Conservation (phyloP, 257 asterid genomes). For the Ligustrum vulgare region DNA sequence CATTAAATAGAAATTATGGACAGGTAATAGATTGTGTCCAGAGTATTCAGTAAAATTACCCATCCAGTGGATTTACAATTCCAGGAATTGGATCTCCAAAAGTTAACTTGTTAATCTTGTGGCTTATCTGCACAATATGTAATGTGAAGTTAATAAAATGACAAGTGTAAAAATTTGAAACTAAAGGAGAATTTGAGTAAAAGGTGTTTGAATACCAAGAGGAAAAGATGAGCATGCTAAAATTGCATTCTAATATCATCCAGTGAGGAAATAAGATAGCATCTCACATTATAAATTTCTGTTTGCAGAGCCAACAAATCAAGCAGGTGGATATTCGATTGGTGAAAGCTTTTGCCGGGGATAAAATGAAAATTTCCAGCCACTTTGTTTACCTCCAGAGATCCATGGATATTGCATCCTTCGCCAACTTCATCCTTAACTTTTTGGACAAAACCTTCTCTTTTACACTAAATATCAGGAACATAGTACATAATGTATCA, state of each 20-base stretch:
- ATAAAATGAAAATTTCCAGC: constrained; percentile 95
- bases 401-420: constrained; percentile 97
- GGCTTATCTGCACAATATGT: constrained; percentile 76
- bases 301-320: constrained; percentile 67
- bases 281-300: constrained; percentile 73
- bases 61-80: constrained; percentile 84
- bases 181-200: neutral
- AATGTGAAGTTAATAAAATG: constrained; percentile 13
- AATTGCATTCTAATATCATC: constrained; percentile 1
- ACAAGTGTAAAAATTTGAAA: constrained; percentile 7
- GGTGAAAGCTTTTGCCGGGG: constrained; percentile 86
- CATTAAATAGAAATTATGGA: neutral
- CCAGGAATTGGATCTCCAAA: constrained; percentile 94
- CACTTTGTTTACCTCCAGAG: constrained; percentile 92
- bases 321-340: constrained; percentile 47
- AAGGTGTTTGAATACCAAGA: neutral
- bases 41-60: constrained; percentile 52
- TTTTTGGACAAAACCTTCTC: constrained; percentile 90
- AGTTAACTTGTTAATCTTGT: constrained; percentile 77
- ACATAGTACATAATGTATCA: constrained; percentile 18
- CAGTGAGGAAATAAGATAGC: constrained; percentile 6
- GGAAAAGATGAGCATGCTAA: neutral
- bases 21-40: constrained; percentile 1
- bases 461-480: constrained; percentile 58
- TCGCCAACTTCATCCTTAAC: constrained; percentile 93